Conservation (phyloP, 106 monocot species). For the Iris macrosiphon region DNA sequence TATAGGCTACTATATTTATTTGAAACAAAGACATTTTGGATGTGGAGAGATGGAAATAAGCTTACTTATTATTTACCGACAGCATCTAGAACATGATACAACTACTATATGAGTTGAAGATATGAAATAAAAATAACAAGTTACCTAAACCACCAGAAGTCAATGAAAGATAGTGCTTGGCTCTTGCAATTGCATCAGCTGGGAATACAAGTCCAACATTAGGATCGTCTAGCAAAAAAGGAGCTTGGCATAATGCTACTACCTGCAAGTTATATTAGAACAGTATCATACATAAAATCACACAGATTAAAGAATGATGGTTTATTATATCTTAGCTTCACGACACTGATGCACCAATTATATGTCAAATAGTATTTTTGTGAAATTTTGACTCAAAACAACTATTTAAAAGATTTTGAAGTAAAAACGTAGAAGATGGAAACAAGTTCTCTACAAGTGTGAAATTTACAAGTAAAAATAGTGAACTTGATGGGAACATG, state of each 20-base stretch:
- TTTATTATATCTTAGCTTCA: neutral
- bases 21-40: neutral
- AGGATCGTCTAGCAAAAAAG: neutral
- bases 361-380: too few relatives aligned
- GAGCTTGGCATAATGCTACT: slow-evolving; percentile 80
- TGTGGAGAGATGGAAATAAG: neutral
- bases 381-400: too few relatives aligned
- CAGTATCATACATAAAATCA: too few relatives aligned
- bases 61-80: neutral
- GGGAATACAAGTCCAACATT: slow-evolving; percentile 54
- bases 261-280: slow-evolving; percentile 38
- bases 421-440: neutral
- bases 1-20: neutral
- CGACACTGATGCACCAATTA: too few relatives aligned
- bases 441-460: neutral
- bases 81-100: neutral
- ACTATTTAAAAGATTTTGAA: too few relatives aligned
- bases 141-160: slow-evolving; percentile 96
- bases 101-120: neutral
- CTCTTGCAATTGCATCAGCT: slow-evolving; percentile 95
- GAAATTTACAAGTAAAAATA: neutral
- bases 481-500: neutral
- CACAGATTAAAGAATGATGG: too few relatives aligned
- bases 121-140: neutral
- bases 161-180: slow-evolving; percentile 89